Evolutionary conservation across 2,329 filamentous ascomycete genomes (phyloP).

Genomic region (Penicillium sp.): DNA sequence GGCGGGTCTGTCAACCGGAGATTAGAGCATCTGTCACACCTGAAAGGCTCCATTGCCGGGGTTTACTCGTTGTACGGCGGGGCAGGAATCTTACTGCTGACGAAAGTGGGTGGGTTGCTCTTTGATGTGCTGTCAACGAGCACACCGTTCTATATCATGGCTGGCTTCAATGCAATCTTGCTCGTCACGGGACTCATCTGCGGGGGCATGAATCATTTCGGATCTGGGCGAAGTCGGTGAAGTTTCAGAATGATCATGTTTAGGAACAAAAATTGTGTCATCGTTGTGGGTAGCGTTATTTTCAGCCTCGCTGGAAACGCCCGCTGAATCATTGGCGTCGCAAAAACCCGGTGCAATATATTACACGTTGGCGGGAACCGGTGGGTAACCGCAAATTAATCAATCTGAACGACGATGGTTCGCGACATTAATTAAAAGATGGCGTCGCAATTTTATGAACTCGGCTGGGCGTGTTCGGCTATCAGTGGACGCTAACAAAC

Average conservation of each 20-base stretch:
- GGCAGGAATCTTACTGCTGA: constrained; percentile 84
- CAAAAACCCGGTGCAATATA: background rate
- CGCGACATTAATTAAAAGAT: constrained; percentile 1
- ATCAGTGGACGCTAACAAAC: background rate
- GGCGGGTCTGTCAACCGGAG: constrained; percentile 21
- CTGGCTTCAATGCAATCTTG: constrained; percentile 76
- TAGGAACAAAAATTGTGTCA: background rate
- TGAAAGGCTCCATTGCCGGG: constrained; percentile 93
- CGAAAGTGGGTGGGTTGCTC: constrained; percentile 82
- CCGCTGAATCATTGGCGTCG: background rate
- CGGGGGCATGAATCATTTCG: constrained; percentile 27
- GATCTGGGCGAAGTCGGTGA: constrained; percentile 10
- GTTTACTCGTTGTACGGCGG: constrained; percentile 92
- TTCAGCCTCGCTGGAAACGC: background rate
- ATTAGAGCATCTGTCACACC: constrained; percentile 48
- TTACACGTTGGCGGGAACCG: background rate
- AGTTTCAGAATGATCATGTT: background rate
- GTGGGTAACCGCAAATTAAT: background rate
- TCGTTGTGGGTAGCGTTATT: background rate
- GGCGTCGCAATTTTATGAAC: background rate
- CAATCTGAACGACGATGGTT: constrained; percentile 1
- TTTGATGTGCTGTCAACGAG: constrained; percentile 76
- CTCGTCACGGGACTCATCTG: constrained; percentile 47
- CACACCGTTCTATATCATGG: constrained; percentile 94
- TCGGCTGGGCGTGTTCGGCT: background rate